These are phyloP conservation scores for Rhizomucor miehei DNA, from an alignment of 371 early-diverging fungal species.

Conservation along the genomic window DNA sequence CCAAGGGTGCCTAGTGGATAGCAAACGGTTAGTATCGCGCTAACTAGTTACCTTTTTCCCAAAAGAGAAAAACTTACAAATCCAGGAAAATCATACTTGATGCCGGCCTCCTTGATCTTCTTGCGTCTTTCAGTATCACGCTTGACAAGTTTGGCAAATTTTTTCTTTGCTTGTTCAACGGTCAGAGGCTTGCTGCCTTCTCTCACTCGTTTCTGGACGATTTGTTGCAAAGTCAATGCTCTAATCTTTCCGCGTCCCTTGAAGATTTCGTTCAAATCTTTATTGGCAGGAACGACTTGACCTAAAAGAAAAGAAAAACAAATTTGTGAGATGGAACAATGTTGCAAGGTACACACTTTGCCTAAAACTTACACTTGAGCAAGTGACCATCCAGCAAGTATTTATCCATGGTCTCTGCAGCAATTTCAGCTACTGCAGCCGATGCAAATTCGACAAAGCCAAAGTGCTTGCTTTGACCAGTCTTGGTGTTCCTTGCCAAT, in stretches of 20 bases:
- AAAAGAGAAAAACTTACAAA: conserved; percentile 45
- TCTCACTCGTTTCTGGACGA: too few relatives aligned
- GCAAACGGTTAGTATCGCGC: too few relatives aligned
- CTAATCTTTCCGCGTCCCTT: conserved; percentile 35
- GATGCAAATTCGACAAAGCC: conserved; percentile 89
- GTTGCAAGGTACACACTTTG: too few relatives aligned
- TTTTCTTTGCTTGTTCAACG: conserved; percentile 32
- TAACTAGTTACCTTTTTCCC: too few relatives aligned
- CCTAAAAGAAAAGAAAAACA: conserved; percentile 9
- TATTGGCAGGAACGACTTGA: conserved; percentile 50
- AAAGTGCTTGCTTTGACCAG: conserved; percentile 87
- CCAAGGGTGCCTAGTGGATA: too few relatives aligned
- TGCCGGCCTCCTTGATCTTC: conserved; percentile 61
- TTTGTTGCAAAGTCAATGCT: too few relatives aligned
- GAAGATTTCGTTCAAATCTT: conserved; percentile 40
- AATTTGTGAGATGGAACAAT: neutral
- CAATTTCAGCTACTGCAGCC: conserved; percentile 82
- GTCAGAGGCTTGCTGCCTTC: too few relatives aligned
- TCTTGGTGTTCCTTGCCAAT: conserved; percentile 85
- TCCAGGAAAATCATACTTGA: conserved; percentile 81
- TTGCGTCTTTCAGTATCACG: conserved; percentile 56
- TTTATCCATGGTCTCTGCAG: conserved; percentile 95
- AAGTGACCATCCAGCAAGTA: conserved; percentile 83
- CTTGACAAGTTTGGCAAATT: conserved; percentile 38
- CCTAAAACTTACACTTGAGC: conserved; percentile 67